A percentile compares a stretch with the other conserved stretches of the same genome.
Conservation (phyloP, 768 basidiomycete species). For the Melanogaster broomeanus region DNA sequence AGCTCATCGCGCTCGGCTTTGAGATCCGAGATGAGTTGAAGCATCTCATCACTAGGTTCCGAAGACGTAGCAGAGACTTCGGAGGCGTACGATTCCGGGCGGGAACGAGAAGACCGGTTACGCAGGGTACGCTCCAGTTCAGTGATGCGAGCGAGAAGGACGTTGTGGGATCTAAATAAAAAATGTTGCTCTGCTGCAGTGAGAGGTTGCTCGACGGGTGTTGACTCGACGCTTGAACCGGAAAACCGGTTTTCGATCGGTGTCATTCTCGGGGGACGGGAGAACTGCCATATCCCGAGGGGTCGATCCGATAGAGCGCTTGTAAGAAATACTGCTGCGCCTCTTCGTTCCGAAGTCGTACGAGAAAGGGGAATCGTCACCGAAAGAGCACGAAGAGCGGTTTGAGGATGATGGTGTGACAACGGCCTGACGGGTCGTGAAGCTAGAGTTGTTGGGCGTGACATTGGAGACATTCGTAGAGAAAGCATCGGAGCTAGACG, state of each 20-base stretch:
- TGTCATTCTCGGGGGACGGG: slow-evolving; percentile 76
- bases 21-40: slow-evolving; percentile 71
- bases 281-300: slow-evolving; percentile 46
- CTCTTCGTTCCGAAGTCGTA: slow-evolving; percentile 38
- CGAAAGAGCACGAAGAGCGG: slow-evolving; percentile 27
- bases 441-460: not conserved
- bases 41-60: slow-evolving; percentile 77
- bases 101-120: slow-evolving; percentile 45
- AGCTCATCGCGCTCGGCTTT: slow-evolving; percentile 90
- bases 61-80: slow-evolving; percentile 36
- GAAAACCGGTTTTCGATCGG: slow-evolving; percentile 55
- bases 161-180: slow-evolving; percentile 81
- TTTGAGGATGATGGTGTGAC: slow-evolving; percentile 17
- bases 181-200: slow-evolving; percentile 81
- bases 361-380: slow-evolving; percentile 25
- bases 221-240: slow-evolving; percentile 24
- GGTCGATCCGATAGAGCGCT: slow-evolving; percentile 42
- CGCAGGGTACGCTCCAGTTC: slow-evolving; percentile 72
- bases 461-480: slow-evolving; percentile 14
- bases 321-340: slow-evolving; percentile 79
- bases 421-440: slow-evolving; percentile 3
- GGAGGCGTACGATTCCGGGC: slow-evolving; percentile 53
- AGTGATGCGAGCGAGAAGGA: slow-evolving; percentile 78
- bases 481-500: slow-evolving; percentile 31
- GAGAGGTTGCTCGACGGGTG: slow-evolving; percentile 46